Base-by-base conservation (phyloP, 129 eudicot species). In the Tagetes erecta region DNA sequence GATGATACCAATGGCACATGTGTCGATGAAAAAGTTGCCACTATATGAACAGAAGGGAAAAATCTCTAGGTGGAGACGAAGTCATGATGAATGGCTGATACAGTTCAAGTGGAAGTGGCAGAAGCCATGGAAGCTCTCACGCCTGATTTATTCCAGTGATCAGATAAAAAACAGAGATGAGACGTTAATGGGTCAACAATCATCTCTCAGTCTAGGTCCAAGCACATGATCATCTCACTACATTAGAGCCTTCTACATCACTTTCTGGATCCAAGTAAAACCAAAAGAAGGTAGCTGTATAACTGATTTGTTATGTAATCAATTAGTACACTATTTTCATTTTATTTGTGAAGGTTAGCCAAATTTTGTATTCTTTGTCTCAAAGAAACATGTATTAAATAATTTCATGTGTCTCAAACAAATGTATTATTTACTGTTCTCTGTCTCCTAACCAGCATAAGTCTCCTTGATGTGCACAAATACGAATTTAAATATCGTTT, bases 91-190 rank as follows among this genome's bases (percentile, higher is more conserved):
- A 67, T 91, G 97, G 97, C 82, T 87, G 63, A 68, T 87, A 37
- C 91, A 91, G 85, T 91, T 91, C 82, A 91, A 91, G 81, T 91
- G 97, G 97, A 91, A 87, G 77, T 91, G 97, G 97, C 97, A 91
- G 80, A 91, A 91, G 73, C 95, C 97, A 27, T 91, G 97, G 97
- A 87, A 80, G 80, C 91, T 91, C 33, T 84, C 95, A 0, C 86
- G 86, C 64, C 76, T 80, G 89, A 84, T 87, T 67, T 82, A 72
- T 65, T 53, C 59, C 70, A 67, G 63, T 14, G 78, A 79, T 66
- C 78, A 79, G 78, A 49, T 79, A 35, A 65, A 62, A 79, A 79
- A 79, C 52, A 79, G 78, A 27, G 83, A 79, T 8, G 83, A 79
- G 68, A 79, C 83, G 13, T 65, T 79, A 7, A 79, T 64, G 76